phyloP scores from a whole-genome alignment of 768 basidiomycete genomes.

The Kwoniella dejecticola region DNA sequence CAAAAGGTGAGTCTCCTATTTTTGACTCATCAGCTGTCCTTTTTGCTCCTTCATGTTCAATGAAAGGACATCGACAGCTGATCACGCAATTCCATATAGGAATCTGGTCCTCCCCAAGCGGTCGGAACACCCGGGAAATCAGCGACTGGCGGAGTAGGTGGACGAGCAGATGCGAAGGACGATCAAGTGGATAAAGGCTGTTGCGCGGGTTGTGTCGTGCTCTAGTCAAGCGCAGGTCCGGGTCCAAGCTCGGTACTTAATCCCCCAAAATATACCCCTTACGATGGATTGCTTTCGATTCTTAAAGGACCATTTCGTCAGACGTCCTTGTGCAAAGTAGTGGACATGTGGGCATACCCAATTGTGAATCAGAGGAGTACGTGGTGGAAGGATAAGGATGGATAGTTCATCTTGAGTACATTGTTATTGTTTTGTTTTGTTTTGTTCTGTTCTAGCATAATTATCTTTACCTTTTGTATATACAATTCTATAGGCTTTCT shows the following conservation, averaged over 20 bases:
- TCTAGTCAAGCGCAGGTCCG: conserved; percentile 31
- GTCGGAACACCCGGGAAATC: conserved; percentile 30
- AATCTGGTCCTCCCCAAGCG: conserved; percentile 48
- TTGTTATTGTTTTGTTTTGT: too few species aligned
- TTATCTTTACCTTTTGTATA: conserved; percentile 11
- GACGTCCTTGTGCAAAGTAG: too few species aligned
- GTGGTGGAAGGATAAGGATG: too few species aligned
- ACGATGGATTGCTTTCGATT: too few species aligned
- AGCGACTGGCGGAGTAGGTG: conserved; percentile 41
- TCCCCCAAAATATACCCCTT: too few species aligned
- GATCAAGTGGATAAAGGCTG: conserved; percentile 54
- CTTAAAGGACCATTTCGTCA: too few species aligned
- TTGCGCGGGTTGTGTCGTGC: conserved; percentile 55
- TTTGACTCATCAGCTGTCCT: too few species aligned
- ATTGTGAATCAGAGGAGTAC: neutral
- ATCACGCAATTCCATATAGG: conserved; percentile 23
- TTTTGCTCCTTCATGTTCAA: too few species aligned
- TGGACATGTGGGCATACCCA: neutral
- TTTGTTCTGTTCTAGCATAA: conserved; percentile 9
- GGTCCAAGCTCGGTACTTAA: too few species aligned
- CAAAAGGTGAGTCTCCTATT: conserved; percentile 67
- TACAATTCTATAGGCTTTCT: conserved; percentile 4
- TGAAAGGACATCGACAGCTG: too few species aligned
- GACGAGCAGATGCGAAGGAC: conserved; percentile 34
- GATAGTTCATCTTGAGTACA: conserved; percentile 17